Conservation (phyloP, 169 alveolate genomes). For the Plasmodium fragile region DNA sequence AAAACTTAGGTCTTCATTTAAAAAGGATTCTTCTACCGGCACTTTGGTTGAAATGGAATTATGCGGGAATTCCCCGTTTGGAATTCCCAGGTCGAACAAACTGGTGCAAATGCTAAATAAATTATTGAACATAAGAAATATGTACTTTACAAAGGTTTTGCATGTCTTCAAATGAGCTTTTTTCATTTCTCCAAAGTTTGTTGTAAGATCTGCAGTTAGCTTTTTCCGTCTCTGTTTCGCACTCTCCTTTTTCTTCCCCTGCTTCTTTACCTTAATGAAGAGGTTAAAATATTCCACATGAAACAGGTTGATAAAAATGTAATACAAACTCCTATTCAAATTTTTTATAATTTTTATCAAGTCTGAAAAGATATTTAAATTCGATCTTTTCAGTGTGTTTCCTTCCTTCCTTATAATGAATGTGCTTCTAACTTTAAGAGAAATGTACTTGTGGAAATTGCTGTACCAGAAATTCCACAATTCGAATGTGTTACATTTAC, state of each 20-base stretch:
- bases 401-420: constrained; percentile 14
- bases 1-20: constrained; percentile 47
- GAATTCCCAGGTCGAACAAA: constrained; percentile 20
- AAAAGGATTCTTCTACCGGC: constrained; percentile 9
- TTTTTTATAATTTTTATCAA: constrained; percentile 54
- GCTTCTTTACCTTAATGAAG: constrained; percentile 5
- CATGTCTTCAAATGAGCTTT: constrained; percentile 11
- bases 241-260: not conserved
- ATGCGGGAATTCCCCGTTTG: constrained; percentile 4
- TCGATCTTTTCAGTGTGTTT: not conserved
- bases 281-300: constrained; percentile 56
- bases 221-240: constrained; percentile 1
- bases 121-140: constrained; percentile 56
- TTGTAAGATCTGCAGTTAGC: not conserved
- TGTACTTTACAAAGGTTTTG: constrained; percentile 49
- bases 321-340: constrained; percentile 47
- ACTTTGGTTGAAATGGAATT: constrained; percentile 55
- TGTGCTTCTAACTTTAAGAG: constrained; percentile 39
- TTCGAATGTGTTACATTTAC: constrained; percentile 5
- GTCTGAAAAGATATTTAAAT: constrained; percentile 32
- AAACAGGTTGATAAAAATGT: constrained; percentile 42
- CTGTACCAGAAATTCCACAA: constrained; percentile 73
- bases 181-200: not conserved
- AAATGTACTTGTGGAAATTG: constrained; percentile 33
- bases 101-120: constrained; percentile 53